These are phyloP conservation scores for Aspergillus sp. DNA, from an alignment of 2,329 filamentous ascomycete genomes.

Conservation along the genomic window DNA sequence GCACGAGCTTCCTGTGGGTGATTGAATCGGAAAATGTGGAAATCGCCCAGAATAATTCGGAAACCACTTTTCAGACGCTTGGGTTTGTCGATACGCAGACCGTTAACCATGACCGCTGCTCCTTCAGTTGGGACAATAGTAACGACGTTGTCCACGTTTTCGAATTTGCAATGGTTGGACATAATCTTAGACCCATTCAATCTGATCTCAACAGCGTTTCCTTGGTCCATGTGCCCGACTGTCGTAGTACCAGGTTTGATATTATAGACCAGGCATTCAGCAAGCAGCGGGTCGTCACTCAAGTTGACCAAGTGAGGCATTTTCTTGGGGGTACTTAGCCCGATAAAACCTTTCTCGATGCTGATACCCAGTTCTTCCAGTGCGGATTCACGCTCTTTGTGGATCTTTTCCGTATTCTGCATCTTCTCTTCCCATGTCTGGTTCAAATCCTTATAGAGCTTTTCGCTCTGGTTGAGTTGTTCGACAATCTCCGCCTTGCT, in stretches of 20 bases:
- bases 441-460: constrained; percentile 89
- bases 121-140: constrained; percentile 81
- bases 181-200: constrained; percentile 91
- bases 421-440: constrained; percentile 99
- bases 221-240: constrained; percentile 87
- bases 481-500: constrained; percentile 98
- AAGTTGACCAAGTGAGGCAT: constrained; percentile 99
- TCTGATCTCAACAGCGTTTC: constrained; percentile 77
- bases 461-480: constrained; percentile 92
- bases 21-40: constrained; percentile 98
- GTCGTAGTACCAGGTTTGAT: constrained; percentile 91
- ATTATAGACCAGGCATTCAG: constrained; percentile 96
- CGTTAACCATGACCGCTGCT: constrained; percentile 98
- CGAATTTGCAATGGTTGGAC: constrained; percentile 86
- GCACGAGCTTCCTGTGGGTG: constrained; percentile 93
- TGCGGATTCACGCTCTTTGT: constrained; percentile 92
- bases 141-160: constrained; percentile 89
- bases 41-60: constrained; percentile 91
- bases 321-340: constrained; percentile 92
- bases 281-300: constrained; percentile 86
- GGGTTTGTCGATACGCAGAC: constrained; percentile 77
- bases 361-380: constrained; percentile 96
- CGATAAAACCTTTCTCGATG: constrained; percentile 97
- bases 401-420: constrained; percentile 89
- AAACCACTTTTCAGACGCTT: constrained; percentile 85